Percentiles rank a stretch among this genome's conserved stretches.
These are phyloP conservation scores for Mayamaea pseudoterrestris DNA, from an alignment of 108 stramenopile genomes.

Conservation along the genomic window DNA sequence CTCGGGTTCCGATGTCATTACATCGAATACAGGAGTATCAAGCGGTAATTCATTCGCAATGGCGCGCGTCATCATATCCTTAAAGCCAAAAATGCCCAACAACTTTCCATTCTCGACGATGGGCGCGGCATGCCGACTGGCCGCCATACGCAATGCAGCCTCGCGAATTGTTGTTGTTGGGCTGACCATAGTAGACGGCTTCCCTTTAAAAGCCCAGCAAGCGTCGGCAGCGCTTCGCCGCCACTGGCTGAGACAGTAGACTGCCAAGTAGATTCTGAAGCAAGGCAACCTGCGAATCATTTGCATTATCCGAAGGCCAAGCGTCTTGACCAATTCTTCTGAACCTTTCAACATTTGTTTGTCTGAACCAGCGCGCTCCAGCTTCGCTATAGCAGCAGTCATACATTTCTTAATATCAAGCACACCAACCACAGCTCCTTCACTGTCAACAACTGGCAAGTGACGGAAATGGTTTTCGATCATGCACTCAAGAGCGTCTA, in stretches of 20 bases:
- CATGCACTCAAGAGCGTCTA: constrained; percentile 90
- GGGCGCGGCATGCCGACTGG: constrained; percentile 73
- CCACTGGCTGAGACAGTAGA: constrained; percentile 60
- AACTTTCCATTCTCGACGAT: constrained; percentile 59
- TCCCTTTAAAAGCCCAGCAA: constrained; percentile 43
- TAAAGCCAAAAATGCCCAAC: constrained; percentile 88
- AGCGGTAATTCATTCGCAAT: constrained; percentile 70
- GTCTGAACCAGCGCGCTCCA: too few species aligned
- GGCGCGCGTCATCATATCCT: constrained; percentile 87
- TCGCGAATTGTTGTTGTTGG: constrained; percentile 53
- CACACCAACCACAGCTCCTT: constrained; percentile 77
- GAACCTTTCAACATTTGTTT: too few species aligned
- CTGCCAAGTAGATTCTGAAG: constrained; percentile 53
- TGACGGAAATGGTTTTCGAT: constrained; percentile 91
- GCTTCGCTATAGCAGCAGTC: constrained; percentile 47
- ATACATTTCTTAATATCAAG: constrained; percentile 92
- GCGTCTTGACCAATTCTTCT: neutral
- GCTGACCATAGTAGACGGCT: constrained; percentile 39
- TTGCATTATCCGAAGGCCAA: neutral
- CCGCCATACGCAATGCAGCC: constrained; percentile 68
- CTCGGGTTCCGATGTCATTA: constrained; percentile 92
- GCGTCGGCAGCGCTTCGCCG: constrained; percentile 42
- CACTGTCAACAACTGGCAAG: constrained; percentile 79
- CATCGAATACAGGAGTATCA: constrained; percentile 43
- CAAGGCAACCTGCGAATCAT: constrained; percentile 29